Conservation (phyloP, 306 rosid species). For the Elaeagnus macrophylla region DNA sequence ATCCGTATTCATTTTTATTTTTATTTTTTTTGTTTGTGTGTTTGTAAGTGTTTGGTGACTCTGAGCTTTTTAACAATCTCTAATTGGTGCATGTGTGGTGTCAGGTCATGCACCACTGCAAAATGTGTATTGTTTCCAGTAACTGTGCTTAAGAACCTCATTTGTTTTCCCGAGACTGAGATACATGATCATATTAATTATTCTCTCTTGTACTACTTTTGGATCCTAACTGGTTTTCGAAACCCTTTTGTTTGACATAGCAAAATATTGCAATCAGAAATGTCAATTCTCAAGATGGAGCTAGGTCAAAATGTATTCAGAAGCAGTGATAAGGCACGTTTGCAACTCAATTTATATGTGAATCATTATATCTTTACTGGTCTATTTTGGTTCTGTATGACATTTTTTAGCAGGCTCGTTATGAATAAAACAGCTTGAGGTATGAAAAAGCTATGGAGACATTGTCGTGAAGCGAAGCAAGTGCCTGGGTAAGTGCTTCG, state of each 20-base stretch:
- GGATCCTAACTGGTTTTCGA: constrained; percentile 24
- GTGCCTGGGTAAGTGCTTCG: constrained; percentile 28
- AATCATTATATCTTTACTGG: constrained; percentile 46
- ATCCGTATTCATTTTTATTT: neutral
- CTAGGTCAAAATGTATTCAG: constrained; percentile 48
- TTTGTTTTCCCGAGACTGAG: constrained; percentile 49
- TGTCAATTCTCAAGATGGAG: constrained; percentile 38
- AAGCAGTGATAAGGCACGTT: constrained; percentile 38
- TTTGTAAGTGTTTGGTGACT: constrained; percentile 13
- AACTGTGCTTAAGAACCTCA: constrained; percentile 56
- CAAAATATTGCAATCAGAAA: constrained; percentile 33
- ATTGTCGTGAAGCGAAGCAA: constrained; percentile 4
- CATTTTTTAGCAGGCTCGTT: constrained; percentile 39
- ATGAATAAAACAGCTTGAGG: constrained; percentile 21
- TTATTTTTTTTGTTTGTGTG: constrained; percentile 12
- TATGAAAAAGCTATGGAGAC: constrained; percentile 14
- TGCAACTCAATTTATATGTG: constrained; percentile 12
- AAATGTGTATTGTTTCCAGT: constrained; percentile 71
- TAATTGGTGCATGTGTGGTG: constrained; percentile 77
- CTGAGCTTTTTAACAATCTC: constrained; percentile 31
- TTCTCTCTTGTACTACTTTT: constrained; percentile 8
- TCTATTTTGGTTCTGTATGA: constrained; percentile 37
- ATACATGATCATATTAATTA: constrained; percentile 26
- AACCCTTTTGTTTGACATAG: constrained; percentile 38
- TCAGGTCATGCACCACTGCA: constrained; percentile 97